A percentile compares a stretch with the other conserved stretches of the same genome.
These are phyloP conservation scores for Boechera divaricarpa DNA, from an alignment of 345 rosid species.

Conservation along the genomic window DNA sequence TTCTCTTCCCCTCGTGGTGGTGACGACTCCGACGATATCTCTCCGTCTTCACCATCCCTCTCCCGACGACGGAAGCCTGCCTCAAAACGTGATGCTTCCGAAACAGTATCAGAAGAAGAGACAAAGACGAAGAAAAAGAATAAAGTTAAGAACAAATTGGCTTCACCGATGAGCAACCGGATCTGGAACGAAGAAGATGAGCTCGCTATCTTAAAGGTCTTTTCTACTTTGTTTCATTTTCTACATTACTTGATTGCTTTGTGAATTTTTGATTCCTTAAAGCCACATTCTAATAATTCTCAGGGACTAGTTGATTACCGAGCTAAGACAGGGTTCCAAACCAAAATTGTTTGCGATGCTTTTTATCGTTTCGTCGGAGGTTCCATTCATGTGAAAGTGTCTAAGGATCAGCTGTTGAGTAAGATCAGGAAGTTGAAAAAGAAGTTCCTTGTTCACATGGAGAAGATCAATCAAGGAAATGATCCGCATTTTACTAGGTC, in stretches of 20 bases:
- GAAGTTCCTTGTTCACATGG: conserved; percentile 14
- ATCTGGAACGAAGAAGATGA: conserved; percentile 43
- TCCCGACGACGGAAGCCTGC: background rate
- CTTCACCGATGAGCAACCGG: conserved; percentile 11
- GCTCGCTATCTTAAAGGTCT: conserved; percentile 33
- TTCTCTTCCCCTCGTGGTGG: conserved; percentile 8
- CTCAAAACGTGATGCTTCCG: conserved; percentile 1
- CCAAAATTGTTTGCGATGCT: conserved; percentile 25
- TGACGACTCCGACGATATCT: background rate
- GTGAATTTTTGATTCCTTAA: background rate
- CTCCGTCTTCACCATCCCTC: background rate
- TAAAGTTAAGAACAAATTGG: conserved; percentile 7
- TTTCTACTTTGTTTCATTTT: background rate
- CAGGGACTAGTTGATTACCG: conserved; percentile 33
- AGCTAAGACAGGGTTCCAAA: background rate
- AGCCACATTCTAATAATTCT: background rate
- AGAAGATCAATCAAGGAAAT: background rate
- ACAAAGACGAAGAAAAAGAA: conserved; percentile 2
- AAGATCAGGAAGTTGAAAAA: conserved; percentile 29
- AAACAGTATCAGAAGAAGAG: background rate
- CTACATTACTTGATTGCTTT: background rate
- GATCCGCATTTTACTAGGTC: conserved; percentile 38
- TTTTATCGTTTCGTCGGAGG: conserved; percentile 13
- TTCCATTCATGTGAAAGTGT: background rate
- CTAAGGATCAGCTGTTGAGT: conserved; percentile 27